Evolutionary conservation across 2,329 filamentous ascomycete species (phyloP).

Genomic region (Mycosphaerella sp.): DNA sequence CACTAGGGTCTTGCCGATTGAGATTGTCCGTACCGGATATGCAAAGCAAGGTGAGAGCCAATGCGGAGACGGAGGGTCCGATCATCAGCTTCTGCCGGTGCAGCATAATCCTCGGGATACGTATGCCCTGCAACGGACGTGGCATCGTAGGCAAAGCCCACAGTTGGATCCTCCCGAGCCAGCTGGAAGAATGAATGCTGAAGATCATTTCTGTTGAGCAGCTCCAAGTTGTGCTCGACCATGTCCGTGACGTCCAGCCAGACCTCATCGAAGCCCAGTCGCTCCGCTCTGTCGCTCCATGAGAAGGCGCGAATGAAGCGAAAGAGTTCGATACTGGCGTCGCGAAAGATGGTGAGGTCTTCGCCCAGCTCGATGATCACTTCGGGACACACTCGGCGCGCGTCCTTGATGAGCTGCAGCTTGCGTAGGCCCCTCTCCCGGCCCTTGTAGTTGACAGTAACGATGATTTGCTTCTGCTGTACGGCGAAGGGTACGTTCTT

Average conservation of each 20-base stretch:
- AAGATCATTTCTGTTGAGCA: slow-evolving; percentile 63
- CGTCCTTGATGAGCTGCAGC: slow-evolving; percentile 77
- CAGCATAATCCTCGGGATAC: slow-evolving; percentile 40
- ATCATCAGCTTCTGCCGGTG: slow-evolving; percentile 11
- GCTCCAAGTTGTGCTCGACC: slow-evolving; percentile 68
- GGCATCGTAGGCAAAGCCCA: slow-evolving; percentile 76
- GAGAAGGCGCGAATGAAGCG: slow-evolving; percentile 64
- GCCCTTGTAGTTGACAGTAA: slow-evolving; percentile 92
- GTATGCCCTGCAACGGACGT: slow-evolving; percentile 59
- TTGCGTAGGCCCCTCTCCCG: slow-evolving; percentile 66
- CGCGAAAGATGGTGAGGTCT: slow-evolving; percentile 75
- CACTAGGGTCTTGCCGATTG: too few relatives aligned
- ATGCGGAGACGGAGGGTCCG: slow-evolving; percentile 57
- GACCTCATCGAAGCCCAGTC: slow-evolving; percentile 82
- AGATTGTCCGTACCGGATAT: slow-evolving; percentile 50
- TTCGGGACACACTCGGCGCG: slow-evolving; percentile 72
- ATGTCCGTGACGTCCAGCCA: slow-evolving; percentile 81
- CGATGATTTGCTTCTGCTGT: slow-evolving; percentile 82
- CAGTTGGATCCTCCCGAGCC: slow-evolving; percentile 63
- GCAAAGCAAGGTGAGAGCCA: slow-evolving; percentile 71
- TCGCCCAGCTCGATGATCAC: slow-evolving; percentile 82
- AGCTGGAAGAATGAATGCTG: slow-evolving; percentile 72
- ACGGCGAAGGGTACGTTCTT: slow-evolving; percentile 71
- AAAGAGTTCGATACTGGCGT: slow-evolving; percentile 78
- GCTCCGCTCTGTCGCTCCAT: slow-evolving; percentile 73